A percentile compares a stretch with the other conserved stretches of the same genome.
Evolutionary conservation across 805 yeast genomes (phyloP).

Genomic region (Nakazawaea ambrosiae): DNA sequence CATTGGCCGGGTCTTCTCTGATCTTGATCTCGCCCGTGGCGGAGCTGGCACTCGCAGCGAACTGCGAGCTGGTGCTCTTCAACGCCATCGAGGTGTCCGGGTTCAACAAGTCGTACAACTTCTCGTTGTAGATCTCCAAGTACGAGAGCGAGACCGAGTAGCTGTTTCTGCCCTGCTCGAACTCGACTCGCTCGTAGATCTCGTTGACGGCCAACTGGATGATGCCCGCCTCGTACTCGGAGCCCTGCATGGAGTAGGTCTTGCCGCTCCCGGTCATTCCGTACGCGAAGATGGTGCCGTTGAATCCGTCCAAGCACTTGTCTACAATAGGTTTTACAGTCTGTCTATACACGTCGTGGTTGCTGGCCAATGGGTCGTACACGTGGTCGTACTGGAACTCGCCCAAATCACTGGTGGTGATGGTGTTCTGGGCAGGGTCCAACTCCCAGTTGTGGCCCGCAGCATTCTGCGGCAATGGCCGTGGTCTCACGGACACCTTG

Average conservation of each 20-base stretch:
- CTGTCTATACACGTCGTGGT: slow-evolving; percentile 51
- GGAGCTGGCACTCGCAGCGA: background rate
- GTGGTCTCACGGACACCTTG: slow-evolving; percentile 70
- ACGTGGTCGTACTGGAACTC: slow-evolving; percentile 76
- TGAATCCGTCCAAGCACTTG: slow-evolving; percentile 64
- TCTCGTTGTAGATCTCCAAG: slow-evolving; percentile 83
- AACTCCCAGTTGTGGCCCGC: slow-evolving; percentile 34
- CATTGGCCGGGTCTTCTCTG: slow-evolving; percentile 60
- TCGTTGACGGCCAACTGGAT: slow-evolving; percentile 61
- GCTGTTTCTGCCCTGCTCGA: slow-evolving; percentile 21
- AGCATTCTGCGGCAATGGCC: slow-evolving; percentile 38
- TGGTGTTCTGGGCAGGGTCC: slow-evolving; percentile 29
- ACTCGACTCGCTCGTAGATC: slow-evolving; percentile 42
- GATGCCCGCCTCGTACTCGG: slow-evolving; percentile 55
- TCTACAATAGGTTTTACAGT: slow-evolving; percentile 47
- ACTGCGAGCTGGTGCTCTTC: slow-evolving; percentile 10
- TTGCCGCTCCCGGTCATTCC: slow-evolving; percentile 96
- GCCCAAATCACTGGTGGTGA: slow-evolving; percentile 48
- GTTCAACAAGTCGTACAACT: slow-evolving; percentile 66
- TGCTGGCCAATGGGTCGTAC: slow-evolving; percentile 48
- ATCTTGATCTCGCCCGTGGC: slow-evolving; percentile 53
- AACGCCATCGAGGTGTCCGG: slow-evolving; percentile 24
- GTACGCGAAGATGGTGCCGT: slow-evolving; percentile 87
- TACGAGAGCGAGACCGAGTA: slow-evolving; percentile 59
- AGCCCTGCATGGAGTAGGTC: slow-evolving; percentile 82